Base-by-base conservation (phyloP, 116 monocot species). In the Iris pallida region DNA sequence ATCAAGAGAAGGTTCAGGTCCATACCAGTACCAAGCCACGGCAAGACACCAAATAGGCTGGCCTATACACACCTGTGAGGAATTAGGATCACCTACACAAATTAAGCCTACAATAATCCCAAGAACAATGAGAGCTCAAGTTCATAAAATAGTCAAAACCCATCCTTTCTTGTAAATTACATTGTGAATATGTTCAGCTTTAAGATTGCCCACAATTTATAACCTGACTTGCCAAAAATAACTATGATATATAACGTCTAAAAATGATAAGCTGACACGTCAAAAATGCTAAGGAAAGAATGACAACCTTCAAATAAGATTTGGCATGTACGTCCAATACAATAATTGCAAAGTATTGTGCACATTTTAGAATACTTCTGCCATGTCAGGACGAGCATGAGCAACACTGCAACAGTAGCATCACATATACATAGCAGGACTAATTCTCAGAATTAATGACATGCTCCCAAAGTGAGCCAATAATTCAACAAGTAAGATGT, bases 31-130 rank as follows among this genome's bases (percentile, higher is more conserved):
- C n/a, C n/a, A n/a, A n/a, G n/a, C n/a, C n/a, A n/a, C n/a, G n/a
- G n/a, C n/a, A 65, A 65, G 64, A 52, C 48, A 42, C n/a, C 43
- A 18, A 67, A 60, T 20, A 45, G 68, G 16, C 47, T 60, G 70
- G 45, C 67, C n/a, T n/a, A n/a, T 78, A 78, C 53, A 72, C 45
- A 57, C 55, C 60, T 67, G 61, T 72, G 59, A 64, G 52, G 44
- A 72, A 60, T 72, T 71, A 68, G 55, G 45, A 45, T 64, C 66
- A 67, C 78, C 72, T 67, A 72, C 72, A 72, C 66, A 68, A 61
- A 62, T 62, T 66, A 72, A 60, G 61, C 72, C 78, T 68, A 72
- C 72, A 78, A 72, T 71, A 72, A 40, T 67, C 67, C 30, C 54
- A 72, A 46, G 12, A 78, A 45, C 4, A 53, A 45, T 10, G 53